Conservation (phyloP, 441 rosid species). For the Jatropha multifida region DNA sequence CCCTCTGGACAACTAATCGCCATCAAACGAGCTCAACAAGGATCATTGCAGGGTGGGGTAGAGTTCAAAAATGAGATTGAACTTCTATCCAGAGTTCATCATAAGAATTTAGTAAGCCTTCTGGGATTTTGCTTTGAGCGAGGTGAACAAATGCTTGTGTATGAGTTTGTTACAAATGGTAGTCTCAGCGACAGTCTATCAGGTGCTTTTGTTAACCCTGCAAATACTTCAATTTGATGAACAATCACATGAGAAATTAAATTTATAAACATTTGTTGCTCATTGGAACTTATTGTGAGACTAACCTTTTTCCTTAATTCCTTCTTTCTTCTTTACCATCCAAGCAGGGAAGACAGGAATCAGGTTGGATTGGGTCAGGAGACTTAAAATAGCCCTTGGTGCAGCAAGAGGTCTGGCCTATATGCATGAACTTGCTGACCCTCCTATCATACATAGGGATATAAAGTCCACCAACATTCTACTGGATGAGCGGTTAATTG, state of each 20-base stretch:
- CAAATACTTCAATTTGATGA: background rate
- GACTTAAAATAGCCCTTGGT: slow-evolving; percentile 68
- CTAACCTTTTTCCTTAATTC: background rate
- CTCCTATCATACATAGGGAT: slow-evolving; percentile 83
- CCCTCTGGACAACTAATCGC: slow-evolving; percentile 59
- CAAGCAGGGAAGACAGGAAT: slow-evolving; percentile 68
- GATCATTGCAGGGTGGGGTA: slow-evolving; percentile 80
- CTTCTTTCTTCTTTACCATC: background rate
- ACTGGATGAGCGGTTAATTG: slow-evolving; percentile 60
- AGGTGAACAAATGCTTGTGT: slow-evolving; percentile 75
- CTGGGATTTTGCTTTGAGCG: slow-evolving; percentile 72
- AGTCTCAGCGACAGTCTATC: slow-evolving; percentile 62
- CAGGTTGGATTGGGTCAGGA: slow-evolving; percentile 65
- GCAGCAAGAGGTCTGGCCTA: slow-evolving; percentile 72
- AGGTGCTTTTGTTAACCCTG: slow-evolving; percentile 37
- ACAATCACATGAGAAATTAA: background rate
- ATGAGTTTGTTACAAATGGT: slow-evolving; percentile 74
- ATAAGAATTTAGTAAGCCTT: slow-evolving; percentile 73
- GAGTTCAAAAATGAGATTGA: slow-evolving; percentile 94
- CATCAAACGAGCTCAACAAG: slow-evolving; percentile 78
- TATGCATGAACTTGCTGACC: slow-evolving; percentile 79
- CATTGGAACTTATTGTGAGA: background rate
- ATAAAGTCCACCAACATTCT: slow-evolving; percentile 68
- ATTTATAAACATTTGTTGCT: background rate
- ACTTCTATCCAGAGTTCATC: slow-evolving; percentile 91